Evolutionary conservation across 2,329 filamentous ascomycete genomes (phyloP), one percentile per base, ranked within the genome.

Genomic region (Sclerotinia nivalis): DNA sequence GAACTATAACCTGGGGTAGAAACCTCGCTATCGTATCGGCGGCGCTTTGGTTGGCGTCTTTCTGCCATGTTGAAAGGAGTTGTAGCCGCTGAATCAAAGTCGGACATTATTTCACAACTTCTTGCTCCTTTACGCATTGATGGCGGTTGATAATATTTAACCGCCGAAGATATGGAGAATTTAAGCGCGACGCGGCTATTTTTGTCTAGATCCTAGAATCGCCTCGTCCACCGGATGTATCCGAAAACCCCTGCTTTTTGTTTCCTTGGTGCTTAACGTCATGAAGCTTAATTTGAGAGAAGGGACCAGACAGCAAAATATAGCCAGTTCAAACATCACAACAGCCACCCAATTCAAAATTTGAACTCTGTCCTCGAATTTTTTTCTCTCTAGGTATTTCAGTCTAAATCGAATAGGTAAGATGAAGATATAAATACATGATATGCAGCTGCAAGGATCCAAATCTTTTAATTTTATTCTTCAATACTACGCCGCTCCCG

Each of bases 1-100:
- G 82, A 83, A 70, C 80, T 81, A 75, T 83, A 82, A 49, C 78
- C 78, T 13, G 81, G 80, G 12, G 80, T 81, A 74, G 80, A 79
- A 65, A 77, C 78, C 65, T 78, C 76, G 73, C 80, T 82, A 68
- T 82, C 82, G 64, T 77, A 77, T 47, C 75, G 69, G 37, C 77
- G 73, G n/a, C 76, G 71, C 58, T 66, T 58, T 15, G 76, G 68
- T 68, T 77, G 78, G 1, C 68, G 49, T 37, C 52, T 37, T n/a
- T 69, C 70, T 18, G 70, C 61, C 31, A 75, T 70, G 31, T 50
- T 34, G 70, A 4, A 58, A 54, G 20, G 72, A 74, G 49, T 73
- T 75, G 12, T 47, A 70, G 71, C 15, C 62, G 71, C 60, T 40
- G 8, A 43, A 62, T 77, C 73, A 37, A 75, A 75, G 66, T 76